A percentile compares a stretch with the other conserved stretches of the same genome.
These are phyloP conservation scores for Tarenaya hassleriana DNA, from an alignment of 345 rosid genomes.

Conservation along the genomic window DNA sequence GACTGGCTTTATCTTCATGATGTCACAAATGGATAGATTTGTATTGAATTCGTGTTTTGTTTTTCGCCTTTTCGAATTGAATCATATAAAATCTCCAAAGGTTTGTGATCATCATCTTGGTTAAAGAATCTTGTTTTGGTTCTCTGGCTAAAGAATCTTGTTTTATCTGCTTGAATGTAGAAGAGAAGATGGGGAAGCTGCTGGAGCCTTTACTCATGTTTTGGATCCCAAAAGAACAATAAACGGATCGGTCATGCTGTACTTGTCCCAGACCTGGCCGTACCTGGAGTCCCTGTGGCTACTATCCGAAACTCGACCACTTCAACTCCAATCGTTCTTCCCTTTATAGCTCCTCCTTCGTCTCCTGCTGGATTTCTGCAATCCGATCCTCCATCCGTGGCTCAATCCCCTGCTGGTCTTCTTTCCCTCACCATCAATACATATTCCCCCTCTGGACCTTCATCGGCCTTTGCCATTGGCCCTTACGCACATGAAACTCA, in stretches of 20 bases:
- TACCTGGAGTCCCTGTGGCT: conserved; percentile 34
- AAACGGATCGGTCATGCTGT: conserved; percentile 83
- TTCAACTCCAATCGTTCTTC: conserved; percentile 44
- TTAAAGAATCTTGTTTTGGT: background rate
- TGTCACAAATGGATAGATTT: no score
- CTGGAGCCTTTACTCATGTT: conserved; percentile 72
- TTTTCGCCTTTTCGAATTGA: no score
- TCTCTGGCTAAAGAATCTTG: background rate
- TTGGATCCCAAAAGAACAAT: conserved; percentile 62
- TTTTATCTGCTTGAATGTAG: conserved; percentile 33
- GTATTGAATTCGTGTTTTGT: no score
- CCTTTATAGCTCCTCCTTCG: conserved; percentile 91
- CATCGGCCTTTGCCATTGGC: conserved; percentile 69
- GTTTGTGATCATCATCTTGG: no score
- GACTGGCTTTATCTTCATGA: background rate
- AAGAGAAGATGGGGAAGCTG: conserved; percentile 86
- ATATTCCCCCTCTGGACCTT: conserved; percentile 59
- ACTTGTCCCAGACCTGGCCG: conserved; percentile 57
- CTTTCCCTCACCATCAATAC: conserved; percentile 49
- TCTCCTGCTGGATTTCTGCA: conserved; percentile 89
- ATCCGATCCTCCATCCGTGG: conserved; percentile 73
- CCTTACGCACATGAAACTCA: conserved; percentile 97
- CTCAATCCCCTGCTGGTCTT: conserved; percentile 68
- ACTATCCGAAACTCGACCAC: conserved; percentile 35
- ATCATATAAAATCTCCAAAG: no score